Percentiles rank a stretch among this genome's conserved stretches.
Conservation (phyloP, 768 basidiomycete genomes). For the Botryobasidium botryosum region DNA sequence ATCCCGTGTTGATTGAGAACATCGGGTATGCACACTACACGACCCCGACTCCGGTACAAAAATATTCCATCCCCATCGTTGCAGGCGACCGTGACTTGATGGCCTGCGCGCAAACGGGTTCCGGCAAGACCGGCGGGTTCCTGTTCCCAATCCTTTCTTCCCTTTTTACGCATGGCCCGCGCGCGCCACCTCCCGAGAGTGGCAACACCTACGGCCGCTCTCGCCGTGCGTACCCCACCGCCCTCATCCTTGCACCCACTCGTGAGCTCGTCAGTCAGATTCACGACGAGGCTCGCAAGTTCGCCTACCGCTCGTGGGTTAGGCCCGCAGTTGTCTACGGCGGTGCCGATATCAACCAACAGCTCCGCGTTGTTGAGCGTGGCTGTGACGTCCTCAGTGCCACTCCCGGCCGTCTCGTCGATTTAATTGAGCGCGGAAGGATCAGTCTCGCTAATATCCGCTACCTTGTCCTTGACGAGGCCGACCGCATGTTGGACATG, state of each 20-base stretch:
- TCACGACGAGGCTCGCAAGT: slow-evolving; percentile 97
- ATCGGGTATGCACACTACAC: slow-evolving; percentile 85
- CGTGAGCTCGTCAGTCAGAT: slow-evolving; percentile 99
- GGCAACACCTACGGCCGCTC: slow-evolving; percentile 30
- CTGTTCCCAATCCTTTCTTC: slow-evolving; percentile 97
- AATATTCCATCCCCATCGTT: slow-evolving; percentile 98
- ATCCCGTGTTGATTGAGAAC: slow-evolving; percentile 88
- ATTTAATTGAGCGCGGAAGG: slow-evolving; percentile 92
- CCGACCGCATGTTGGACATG: slow-evolving; percentile 99
- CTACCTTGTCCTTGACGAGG: slow-evolving; percentile 97
- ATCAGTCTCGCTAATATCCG: slow-evolving; percentile 94
- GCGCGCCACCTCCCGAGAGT: slow-evolving; percentile 40
- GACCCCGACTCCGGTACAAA: slow-evolving; percentile 96
- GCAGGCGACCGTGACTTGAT: slow-evolving; percentile 68
- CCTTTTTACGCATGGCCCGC: slow-evolving; percentile 71
- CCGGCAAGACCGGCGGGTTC: slow-evolving; percentile 98
- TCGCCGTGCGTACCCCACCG: slow-evolving; percentile 91
- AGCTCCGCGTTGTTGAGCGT: slow-evolving; percentile 85
- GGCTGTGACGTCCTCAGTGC: slow-evolving; percentile 95
- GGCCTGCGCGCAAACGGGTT: slow-evolving; percentile 98
- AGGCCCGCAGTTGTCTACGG: slow-evolving; percentile 98
- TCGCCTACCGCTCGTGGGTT: slow-evolving; percentile 98
- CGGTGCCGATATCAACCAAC: slow-evolving; percentile 93
- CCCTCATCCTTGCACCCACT: slow-evolving; percentile 94
- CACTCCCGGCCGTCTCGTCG: slow-evolving; percentile 94